Base-by-base conservation (phyloP, 192 early-diverging fungal genomes). In the Backusella tuberculispora region DNA sequence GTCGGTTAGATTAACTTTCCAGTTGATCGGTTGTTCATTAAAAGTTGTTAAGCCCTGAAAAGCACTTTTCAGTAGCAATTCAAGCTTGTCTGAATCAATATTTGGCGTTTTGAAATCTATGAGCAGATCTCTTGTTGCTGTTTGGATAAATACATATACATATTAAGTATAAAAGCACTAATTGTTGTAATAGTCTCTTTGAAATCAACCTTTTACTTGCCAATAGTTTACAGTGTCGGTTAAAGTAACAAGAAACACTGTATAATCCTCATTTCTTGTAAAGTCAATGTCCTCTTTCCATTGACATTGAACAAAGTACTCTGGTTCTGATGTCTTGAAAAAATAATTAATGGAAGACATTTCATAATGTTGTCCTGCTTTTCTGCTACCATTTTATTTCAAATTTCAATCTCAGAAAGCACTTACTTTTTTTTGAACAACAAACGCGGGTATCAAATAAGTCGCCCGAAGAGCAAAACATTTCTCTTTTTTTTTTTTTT, bases 231-330 rank as follows among this genome's bases (percentile, higher is more conserved):
- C 24, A 60, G 53, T 60, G 5, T 60, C 53, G 0, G 53, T 60
- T 26, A 60, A 26, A 26, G 53, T 60, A 12, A 60, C 53, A 24
- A 60, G 53, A 12, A 24, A 60, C 10, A 26, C 53, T 60, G 53
- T 60, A 3, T 60, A 60, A 24, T 60, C 21, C 10, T 60, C 9
- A 26, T 60, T 10, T 9, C 26, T 13, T 12, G 19, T 60, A 26
- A 60, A 60, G 53, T 60, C 53, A 60, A 60, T 60, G 53, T 60
- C 21, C 53, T 26, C 26, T 9, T 24, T 60, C 53, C 53, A 60
- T 26, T 60, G 53, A 26, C 53, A 60, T 60, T 60, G 53, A 60
- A 60, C 53, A 60, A 24, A 60, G 53, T 26, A 60, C 21, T 60
- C 53, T 60, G 53, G 53, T 5, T 60, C 53, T 60, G 53, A 21